Evolutionary conservation across 2,329 filamentous ascomycete species (phyloP).

Genomic region (Davidsoniella virescens): DNA sequence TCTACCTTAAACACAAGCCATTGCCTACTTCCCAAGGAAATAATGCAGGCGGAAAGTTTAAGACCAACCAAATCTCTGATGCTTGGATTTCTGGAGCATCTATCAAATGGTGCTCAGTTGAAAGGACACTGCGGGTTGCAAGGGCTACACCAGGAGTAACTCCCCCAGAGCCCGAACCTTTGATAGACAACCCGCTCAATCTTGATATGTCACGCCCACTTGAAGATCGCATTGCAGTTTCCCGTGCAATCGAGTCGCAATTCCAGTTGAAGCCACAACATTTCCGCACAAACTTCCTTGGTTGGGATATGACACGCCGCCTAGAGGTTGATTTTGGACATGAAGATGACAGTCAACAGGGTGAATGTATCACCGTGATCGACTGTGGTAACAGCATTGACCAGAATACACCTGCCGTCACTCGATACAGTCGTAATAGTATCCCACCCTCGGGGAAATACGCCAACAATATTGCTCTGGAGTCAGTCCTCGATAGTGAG

Average conservation of each 20-base stretch:
- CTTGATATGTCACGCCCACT: constrained; percentile 25
- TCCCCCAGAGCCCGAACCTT: constrained; percentile 30
- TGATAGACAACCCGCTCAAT: neutral
- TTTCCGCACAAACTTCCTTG: constrained; percentile 60
- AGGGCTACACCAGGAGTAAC: constrained; percentile 53
- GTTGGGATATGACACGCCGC: constrained; percentile 82
- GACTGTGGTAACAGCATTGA: constrained; percentile 52
- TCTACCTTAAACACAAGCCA: constrained; percentile 62
- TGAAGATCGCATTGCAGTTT: constrained; percentile 60
- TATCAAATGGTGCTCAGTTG: constrained; percentile 66
- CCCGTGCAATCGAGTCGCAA: constrained; percentile 65
- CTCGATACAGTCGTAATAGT: constrained; percentile 26
- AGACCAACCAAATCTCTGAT: constrained; percentile 39
- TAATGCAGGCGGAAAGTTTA: constrained; percentile 27
- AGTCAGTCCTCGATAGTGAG: too few relatives aligned
- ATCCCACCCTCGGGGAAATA: neutral
- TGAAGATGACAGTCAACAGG: constrained; percentile 58
- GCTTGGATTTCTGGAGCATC: constrained; percentile 71
- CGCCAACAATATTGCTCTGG: too few relatives aligned
- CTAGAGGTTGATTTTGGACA: constrained; percentile 80
- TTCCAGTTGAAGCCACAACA: constrained; percentile 42
- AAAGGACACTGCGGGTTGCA: constrained; percentile 57
- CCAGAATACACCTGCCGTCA: constrained; percentile 24
- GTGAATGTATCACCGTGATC: constrained; percentile 62
- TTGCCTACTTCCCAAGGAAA: constrained; percentile 22